Conservation (phyloP, 129 eudicot genomes). For the Deinandra increscens region DNA sequence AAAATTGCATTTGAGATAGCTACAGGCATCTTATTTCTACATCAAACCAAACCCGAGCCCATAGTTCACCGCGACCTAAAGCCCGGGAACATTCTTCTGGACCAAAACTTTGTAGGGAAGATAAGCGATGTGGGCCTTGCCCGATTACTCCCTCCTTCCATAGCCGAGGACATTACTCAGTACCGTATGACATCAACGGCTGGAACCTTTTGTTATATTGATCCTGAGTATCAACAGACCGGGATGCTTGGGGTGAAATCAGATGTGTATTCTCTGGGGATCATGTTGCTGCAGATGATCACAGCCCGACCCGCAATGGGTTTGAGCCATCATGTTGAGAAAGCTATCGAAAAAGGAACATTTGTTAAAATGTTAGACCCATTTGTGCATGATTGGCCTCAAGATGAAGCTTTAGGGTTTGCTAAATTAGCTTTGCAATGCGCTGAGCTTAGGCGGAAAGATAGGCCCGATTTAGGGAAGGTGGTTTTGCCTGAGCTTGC, state of each 20-base stretch:
- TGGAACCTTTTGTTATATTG: conserved; percentile 73
- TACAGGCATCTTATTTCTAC: conserved; percentile 62
- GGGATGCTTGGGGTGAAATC: conserved; percentile 85
- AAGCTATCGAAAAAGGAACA: conserved; percentile 42
- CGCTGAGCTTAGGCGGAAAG: conserved; percentile 69
- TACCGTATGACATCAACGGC: conserved; percentile 70
- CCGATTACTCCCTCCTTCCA: conserved; percentile 62
- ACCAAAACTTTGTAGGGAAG: conserved; percentile 61
- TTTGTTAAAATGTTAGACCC: conserved; percentile 54
- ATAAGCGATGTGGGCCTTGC: conserved; percentile 78
- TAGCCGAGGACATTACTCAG: conserved; percentile 63
- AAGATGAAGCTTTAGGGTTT: conserved; percentile 48
- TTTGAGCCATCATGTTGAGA: conserved; percentile 42
- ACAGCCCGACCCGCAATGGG: conserved; percentile 71
- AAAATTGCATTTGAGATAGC: conserved; percentile 69
- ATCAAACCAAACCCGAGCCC: conserved; percentile 79
- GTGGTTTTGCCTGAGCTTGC: conserved; percentile 58
- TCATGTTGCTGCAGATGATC: conserved; percentile 54
- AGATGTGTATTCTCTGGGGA: conserved; percentile 66
- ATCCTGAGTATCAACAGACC: conserved; percentile 80
- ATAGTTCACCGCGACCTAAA: conserved; percentile 78
- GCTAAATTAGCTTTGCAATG: conserved; percentile 61
- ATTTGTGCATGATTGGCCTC: conserved; percentile 60
- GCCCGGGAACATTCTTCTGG: conserved; percentile 71
- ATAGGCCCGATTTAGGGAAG: conserved; percentile 71